phyloP scores from a whole-genome alignment of 768 basidiomycete genomes.

The Mycena albidolilacea region DNA sequence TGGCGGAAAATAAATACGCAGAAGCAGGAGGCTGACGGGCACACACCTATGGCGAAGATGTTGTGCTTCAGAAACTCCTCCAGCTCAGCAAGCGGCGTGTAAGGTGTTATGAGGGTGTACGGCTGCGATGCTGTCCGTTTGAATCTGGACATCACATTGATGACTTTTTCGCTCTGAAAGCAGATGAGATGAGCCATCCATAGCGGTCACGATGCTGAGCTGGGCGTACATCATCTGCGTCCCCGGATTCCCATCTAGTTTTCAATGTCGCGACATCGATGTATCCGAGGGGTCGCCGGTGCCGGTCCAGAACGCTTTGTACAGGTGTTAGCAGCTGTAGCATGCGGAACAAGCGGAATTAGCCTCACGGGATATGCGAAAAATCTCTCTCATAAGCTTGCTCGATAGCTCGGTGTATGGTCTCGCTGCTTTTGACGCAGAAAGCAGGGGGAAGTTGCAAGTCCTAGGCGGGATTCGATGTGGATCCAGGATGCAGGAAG shows the following conservation, averaged over 20 bases:
- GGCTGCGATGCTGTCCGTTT: conserved; percentile 73
- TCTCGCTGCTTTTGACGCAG: conserved; percentile 78
- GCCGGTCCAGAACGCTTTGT: conserved; percentile 79
- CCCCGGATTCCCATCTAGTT: conserved; percentile 81
- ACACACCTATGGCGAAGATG: conserved; percentile 82
- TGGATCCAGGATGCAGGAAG: neutral
- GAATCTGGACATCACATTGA: conserved; percentile 81
- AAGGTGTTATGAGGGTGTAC: conserved; percentile 86
- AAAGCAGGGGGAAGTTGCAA: conserved; percentile 92
- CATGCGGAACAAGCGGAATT: neutral
- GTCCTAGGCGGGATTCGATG: conserved; percentile 59
- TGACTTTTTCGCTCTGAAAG: conserved; percentile 77
- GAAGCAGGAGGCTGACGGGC: neutral
- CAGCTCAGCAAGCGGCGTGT: conserved; percentile 84
- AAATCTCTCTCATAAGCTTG: conserved; percentile 95
- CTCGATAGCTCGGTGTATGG: conserved; percentile 83
- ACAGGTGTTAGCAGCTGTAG: neutral
- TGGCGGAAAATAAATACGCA: conserved; percentile 46
- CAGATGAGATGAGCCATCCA: neutral
- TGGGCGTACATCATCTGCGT: conserved; percentile 75
- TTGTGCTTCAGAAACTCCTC: conserved; percentile 82
- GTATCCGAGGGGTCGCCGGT: conserved; percentile 86
- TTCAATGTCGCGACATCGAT: conserved; percentile 85
- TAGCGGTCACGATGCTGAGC: neutral
- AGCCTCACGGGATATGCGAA: conserved; percentile 87